Evolutionary conservation across 148 eudicot genomes (phyloP), one percentile per base, ranked within the genome.

Genomic region (Vaccinium macrocarpon): DNA sequence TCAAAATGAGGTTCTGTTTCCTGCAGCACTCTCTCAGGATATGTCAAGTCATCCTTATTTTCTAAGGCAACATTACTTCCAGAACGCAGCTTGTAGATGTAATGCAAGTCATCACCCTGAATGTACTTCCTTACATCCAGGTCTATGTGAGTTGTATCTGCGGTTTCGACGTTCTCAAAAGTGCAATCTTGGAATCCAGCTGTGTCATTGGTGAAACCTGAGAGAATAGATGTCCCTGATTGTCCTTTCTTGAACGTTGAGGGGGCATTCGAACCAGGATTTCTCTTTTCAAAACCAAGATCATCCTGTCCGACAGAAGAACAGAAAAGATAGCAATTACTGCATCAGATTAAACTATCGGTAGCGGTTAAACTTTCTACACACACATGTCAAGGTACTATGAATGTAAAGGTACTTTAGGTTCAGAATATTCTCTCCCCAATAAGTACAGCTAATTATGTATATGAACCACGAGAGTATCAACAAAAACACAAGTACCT

Each of bases 221-320:
- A 86, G 78, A 48, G 75, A 81, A 74, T 55, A 74, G 86, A 78
- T 76, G 85, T 79, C 48, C 80, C 85, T 53, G 61, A 73, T 52
- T 64, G 78, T 79, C 84, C 73, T 19, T 82, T 84, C 64, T 84
- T 82, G 80, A 78, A 18, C 83, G 78, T 19, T 7, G 61, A 83
- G 82, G 83, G 70, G 68, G 42, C 42, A 64, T 76, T 51, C 13
- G 71, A 78, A 29, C 72, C 74, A 6, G 55, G 80, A 85, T 71
- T 83, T 55, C 81, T 83, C 82, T 76, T 86, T 83, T 71, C 86
- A 50, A 64, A 80, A 74, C 82, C 78, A 87, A 72, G 13, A 29
- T 59, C 78, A 68, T 81, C 86, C 94, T 92, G 85, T 73, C 82
- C 77, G 1, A 66, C 72, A 80, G 80, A 86, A 55, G 57, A 76